Percentiles rank a stretch among this genome's conserved stretches.
These are phyloP conservation scores for Puccinia novopanici DNA, from an alignment of 1,284 basidiomycete genomes.

Conservation along the genomic window DNA sequence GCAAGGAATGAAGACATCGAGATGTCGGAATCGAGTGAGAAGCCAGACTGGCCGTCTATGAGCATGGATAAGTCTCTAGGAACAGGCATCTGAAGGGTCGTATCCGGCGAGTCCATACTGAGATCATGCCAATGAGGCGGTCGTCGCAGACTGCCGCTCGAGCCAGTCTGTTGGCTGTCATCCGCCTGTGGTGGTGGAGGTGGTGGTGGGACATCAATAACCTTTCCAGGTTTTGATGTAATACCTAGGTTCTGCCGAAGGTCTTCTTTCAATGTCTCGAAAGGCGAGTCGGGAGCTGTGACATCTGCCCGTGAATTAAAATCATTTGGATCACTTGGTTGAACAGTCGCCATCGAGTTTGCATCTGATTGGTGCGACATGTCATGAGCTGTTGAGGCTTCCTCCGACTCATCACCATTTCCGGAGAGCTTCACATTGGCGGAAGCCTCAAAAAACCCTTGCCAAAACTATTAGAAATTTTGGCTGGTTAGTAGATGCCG, in stretches of 20 bases:
- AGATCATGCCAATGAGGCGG: constrained; percentile 43
- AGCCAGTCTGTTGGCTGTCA: constrained; percentile 28
- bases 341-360: constrained; percentile 11
- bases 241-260: constrained; percentile 21
- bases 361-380: constrained; percentile 10
- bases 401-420: constrained; percentile 30
- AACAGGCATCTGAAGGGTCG: constrained; percentile 32
- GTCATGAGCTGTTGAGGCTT: constrained; percentile 14
- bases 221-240: not conserved
- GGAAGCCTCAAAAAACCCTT: constrained; percentile 59
- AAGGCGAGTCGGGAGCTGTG: constrained; percentile 15
- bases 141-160: constrained; percentile 29
- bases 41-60: constrained; percentile 20
- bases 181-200: not conserved
- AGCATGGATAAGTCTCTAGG: constrained; percentile 30
- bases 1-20: constrained; percentile 17
- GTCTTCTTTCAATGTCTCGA: constrained; percentile 30
- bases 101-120: constrained; percentile 45
- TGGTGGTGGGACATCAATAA: not conserved
- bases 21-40: constrained; percentile 39
- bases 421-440: constrained; percentile 57
- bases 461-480: constrained; percentile 56
- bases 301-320: not conserved
- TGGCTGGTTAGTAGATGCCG: not conserved
- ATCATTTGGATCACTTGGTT: constrained; percentile 4